A percentile compares a stretch with the other conserved stretches of the same genome.
Evolutionary conservation across 2,329 filamentous ascomycete species (phyloP).

Genomic region (Aspergillus viridinutans): DNA sequence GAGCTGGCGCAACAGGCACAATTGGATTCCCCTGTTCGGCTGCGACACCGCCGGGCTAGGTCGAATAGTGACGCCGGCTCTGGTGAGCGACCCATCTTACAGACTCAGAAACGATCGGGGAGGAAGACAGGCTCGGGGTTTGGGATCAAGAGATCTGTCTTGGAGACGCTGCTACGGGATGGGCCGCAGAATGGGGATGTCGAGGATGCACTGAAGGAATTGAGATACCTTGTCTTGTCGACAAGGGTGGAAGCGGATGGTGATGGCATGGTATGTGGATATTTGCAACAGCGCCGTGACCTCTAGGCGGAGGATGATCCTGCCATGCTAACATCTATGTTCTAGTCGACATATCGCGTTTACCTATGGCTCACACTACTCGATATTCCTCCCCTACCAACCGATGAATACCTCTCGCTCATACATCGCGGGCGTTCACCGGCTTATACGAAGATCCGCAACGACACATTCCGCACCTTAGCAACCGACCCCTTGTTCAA

Average conservation of each 20-base stretch:
- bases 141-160: conserved; percentile 45
- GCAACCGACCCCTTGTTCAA: conserved; percentile 97
- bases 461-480: conserved; percentile 95
- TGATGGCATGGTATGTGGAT: conserved; percentile 48
- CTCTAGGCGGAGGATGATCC: neutral
- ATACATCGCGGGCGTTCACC: conserved; percentile 92
- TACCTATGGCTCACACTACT: conserved; percentile 96
- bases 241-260: conserved; percentile 48
- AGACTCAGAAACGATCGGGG: conserved; percentile 31
- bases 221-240: conserved; percentile 48
- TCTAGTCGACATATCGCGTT: conserved; percentile 82
- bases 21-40: conserved; percentile 25
- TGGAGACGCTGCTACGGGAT: conserved; percentile 75
- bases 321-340: conserved; percentile 6
- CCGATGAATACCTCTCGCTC: conserved; percentile 82
- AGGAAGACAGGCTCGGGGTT: conserved; percentile 45
- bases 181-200: conserved; percentile 69
- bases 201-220: conserved; percentile 40
- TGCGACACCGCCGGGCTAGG: conserved; percentile 51
- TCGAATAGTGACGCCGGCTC: conserved; percentile 68
- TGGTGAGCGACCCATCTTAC: conserved; percentile 26
- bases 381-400: conserved; percentile 76
- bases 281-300: neutral
- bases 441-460: conserved; percentile 94
- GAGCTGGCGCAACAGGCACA: conserved; percentile 23